phyloP scores from a whole-genome alignment of 768 basidiomycete genomes.

The Naematelia encephala region DNA sequence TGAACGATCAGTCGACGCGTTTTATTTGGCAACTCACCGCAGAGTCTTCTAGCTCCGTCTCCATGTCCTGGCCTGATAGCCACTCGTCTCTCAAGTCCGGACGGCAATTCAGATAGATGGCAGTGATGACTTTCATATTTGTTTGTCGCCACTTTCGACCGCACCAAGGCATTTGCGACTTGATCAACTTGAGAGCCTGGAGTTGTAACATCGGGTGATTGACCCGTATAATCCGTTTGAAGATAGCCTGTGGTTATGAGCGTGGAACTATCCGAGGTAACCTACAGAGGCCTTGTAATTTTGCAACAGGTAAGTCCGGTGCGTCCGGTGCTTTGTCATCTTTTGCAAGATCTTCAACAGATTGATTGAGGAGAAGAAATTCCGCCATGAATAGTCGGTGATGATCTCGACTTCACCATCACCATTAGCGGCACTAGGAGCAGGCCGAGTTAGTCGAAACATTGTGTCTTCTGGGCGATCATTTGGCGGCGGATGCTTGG shows the following conservation, averaged over 20 bases:
- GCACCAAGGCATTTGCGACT: constrained; percentile 97
- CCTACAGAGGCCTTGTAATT: constrained; percentile 96
- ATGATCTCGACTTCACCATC: constrained; percentile 89
- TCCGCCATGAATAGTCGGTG: constrained; percentile 93
- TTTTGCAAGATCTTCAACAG: constrained; percentile 98
- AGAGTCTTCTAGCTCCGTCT: constrained; percentile 77
- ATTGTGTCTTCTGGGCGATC: constrained; percentile 65
- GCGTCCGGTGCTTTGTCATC: constrained; percentile 86
- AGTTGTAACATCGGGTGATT: constrained; percentile 91
- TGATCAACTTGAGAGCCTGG: constrained; percentile 92
- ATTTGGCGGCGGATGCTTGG: constrained; percentile 60
- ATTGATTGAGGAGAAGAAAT: constrained; percentile 95
- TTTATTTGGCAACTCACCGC: constrained; percentile 57
- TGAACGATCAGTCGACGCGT: constrained; percentile 44
- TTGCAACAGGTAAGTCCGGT: constrained; percentile 91
- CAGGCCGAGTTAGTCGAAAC: constrained; percentile 55
- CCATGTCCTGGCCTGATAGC: constrained; percentile 88
- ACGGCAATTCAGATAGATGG: constrained; percentile 94
- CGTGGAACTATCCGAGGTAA: not conserved
- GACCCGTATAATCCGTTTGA: constrained; percentile 91
- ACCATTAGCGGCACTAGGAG: constrained; percentile 59
- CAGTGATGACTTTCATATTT: constrained; percentile 99
- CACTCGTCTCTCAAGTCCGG: constrained; percentile 97
- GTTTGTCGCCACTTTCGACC: constrained; percentile 97
- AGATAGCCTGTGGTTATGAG: constrained; percentile 66